Conservation (phyloP, 129 eudicot genomes). For the Mikania micrantha region DNA sequence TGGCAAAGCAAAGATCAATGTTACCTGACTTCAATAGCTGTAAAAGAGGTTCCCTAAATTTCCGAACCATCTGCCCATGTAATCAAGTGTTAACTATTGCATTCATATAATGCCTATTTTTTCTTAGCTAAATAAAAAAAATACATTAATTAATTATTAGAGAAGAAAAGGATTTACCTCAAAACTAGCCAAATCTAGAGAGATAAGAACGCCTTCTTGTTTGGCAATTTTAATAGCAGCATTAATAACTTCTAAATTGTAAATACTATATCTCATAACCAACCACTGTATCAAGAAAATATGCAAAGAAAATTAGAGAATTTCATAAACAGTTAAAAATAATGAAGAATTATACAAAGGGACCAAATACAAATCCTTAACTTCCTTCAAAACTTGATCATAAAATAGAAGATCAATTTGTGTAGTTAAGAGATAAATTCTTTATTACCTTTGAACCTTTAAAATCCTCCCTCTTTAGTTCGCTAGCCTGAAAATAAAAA, state of each 20-base stretch:
- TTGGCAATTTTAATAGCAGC: constrained; percentile 79
- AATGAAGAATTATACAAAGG: background rate
- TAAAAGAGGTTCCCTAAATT: constrained; percentile 59
- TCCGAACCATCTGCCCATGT: constrained; percentile 76
- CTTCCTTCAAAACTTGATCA: background rate
- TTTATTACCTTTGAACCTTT: constrained; percentile 78
- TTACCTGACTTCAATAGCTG: constrained; percentile 80
- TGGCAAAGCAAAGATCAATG: constrained; percentile 95
- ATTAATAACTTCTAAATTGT: constrained; percentile 65
- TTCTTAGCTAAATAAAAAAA: background rate
- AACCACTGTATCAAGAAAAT: constrained; percentile 63
- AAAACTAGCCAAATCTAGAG: constrained; percentile 96
- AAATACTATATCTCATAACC: constrained; percentile 72
- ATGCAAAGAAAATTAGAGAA: constrained; percentile 9
- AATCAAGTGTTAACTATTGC: background rate
- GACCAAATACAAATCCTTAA: background rate
- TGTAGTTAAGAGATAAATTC: background rate
- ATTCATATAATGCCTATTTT: background rate
- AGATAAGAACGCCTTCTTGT: constrained; percentile 69
- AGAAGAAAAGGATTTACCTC: constrained; percentile 46
- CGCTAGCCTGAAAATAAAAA: constrained; percentile 58
- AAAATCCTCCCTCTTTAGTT: constrained; percentile 59
- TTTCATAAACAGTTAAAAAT: background rate
- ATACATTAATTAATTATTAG: background rate
- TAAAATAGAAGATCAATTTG: background rate